Evolutionary conservation across 2,329 filamentous ascomycete genomes (phyloP).

Genomic region (Exophiala xenobiotica): DNA sequence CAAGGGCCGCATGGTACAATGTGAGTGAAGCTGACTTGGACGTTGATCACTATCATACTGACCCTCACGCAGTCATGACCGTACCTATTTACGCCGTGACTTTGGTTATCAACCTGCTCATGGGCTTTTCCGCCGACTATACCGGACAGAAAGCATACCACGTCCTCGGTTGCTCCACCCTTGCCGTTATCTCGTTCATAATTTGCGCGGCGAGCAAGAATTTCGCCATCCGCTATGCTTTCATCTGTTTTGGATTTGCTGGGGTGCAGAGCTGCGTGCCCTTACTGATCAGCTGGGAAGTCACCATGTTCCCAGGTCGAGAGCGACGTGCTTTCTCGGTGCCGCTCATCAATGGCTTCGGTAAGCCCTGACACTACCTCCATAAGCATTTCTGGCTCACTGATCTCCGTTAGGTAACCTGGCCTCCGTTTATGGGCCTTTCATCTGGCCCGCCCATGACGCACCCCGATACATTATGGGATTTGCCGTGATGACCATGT

Average conservation of each 20-base stretch:
- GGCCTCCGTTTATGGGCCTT: conserved; percentile 16
- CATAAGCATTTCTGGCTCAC: background rate
- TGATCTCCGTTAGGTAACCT: conserved; percentile 8
- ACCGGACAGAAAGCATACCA: conserved; percentile 17
- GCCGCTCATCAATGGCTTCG: conserved; percentile 16
- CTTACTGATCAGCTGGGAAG: conserved; percentile 18
- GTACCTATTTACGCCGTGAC: conserved; percentile 17
- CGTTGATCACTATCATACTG: too few relatives aligned
- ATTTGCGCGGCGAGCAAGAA: conserved; percentile 15
- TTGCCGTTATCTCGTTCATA: conserved; percentile 15
- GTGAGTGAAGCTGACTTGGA: too few relatives aligned
- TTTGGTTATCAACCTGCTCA: conserved; percentile 10
- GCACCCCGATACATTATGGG: conserved; percentile 37
- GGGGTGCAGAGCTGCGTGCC: conserved; percentile 15
- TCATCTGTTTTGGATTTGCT: conserved; percentile 17
- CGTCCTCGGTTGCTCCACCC: conserved; percentile 10
- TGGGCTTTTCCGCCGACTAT: conserved; percentile 14
- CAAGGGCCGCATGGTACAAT: conserved; percentile 16
- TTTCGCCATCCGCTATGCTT: conserved; percentile 17
- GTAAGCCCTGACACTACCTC: background rate
- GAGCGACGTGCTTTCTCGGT: conserved; percentile 14
- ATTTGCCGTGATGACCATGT: conserved; percentile 21
- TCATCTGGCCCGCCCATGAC: conserved; percentile 49
- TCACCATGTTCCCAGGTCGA: conserved; percentile 19
- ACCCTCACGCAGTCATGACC: conserved; percentile 15